Conservation (phyloP, 2,329 filamentous ascomycete species). For the Colletotrichum chlorophyti region DNA sequence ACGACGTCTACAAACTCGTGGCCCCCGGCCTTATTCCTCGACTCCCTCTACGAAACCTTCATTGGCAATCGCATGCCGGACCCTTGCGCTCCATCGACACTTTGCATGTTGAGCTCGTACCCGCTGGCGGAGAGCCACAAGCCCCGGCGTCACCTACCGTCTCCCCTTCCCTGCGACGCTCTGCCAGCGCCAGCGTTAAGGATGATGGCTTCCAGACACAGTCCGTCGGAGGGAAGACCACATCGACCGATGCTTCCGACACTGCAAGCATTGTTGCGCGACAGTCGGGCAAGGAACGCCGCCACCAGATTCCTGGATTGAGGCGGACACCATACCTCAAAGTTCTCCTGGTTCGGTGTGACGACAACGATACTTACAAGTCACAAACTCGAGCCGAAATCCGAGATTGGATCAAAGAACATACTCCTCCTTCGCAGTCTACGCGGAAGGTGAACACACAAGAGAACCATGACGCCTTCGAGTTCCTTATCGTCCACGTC, state of each 20-base stretch:
- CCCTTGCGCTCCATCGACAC: slow-evolving; percentile 93
- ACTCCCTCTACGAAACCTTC: slow-evolving; percentile 86
- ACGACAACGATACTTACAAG: slow-evolving; percentile 96
- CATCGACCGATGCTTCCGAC: slow-evolving; percentile 47
- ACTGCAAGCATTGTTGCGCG: slow-evolving; percentile 22
- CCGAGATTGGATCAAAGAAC: slow-evolving; percentile 87
- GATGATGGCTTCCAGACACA: slow-evolving; percentile 71
- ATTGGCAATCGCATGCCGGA: slow-evolving; percentile 95
- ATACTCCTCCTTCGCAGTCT: slow-evolving; percentile 66
- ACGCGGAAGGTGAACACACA: slow-evolving; percentile 68
- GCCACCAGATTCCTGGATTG: slow-evolving; percentile 94
- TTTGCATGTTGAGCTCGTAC: slow-evolving; percentile 87
- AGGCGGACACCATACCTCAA: slow-evolving; percentile 94
- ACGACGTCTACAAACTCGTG: slow-evolving; percentile 83
- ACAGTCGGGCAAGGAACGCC: slow-evolving; percentile 61
- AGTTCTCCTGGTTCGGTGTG: slow-evolving; percentile 86
- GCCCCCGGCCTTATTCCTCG: slow-evolving; percentile 78
- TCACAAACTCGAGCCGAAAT: slow-evolving; percentile 77
- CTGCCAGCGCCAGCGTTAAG: slow-evolving; percentile 40
- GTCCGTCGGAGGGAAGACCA: slow-evolving; percentile 47
- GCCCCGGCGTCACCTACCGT: slow-evolving; percentile 40
- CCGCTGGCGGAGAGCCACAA: slow-evolving; percentile 55
- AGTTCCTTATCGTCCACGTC: slow-evolving; percentile 94
- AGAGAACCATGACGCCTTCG: slow-evolving; percentile 95
- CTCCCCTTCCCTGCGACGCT: slow-evolving; percentile 36